Evolutionary conservation across 169 alveolate species (phyloP).

Genomic region (Toxoplasma gondii): DNA sequence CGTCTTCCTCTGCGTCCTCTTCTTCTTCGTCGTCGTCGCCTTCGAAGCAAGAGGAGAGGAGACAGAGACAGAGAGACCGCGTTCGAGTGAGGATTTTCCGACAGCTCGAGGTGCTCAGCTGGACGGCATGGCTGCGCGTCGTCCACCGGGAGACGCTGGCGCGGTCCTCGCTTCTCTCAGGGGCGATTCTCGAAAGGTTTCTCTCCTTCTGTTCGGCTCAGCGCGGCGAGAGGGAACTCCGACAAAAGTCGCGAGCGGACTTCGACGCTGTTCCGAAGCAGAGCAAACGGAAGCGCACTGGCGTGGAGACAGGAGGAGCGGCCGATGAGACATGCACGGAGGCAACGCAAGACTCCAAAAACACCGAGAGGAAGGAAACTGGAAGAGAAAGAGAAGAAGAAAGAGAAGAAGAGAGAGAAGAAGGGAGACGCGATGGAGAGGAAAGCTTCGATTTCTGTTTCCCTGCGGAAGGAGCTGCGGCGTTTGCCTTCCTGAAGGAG

Average conservation of each 20-base stretch:
- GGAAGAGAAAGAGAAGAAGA: background rate
- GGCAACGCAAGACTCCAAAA: background rate
- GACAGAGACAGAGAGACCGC: background rate
- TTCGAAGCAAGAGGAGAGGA: background rate
- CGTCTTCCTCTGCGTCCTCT: background rate
- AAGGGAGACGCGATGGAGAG: background rate
- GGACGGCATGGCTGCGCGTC: background rate
- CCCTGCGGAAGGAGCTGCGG: slow-evolving; percentile 21
- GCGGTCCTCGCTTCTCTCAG: background rate
- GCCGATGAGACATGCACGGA: background rate
- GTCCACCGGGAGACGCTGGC: background rate
- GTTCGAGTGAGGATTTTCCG: background rate
- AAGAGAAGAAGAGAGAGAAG: too few species aligned
- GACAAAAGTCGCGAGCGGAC: too few species aligned
- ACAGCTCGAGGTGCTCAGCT: background rate
- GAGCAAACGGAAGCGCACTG: background rate
- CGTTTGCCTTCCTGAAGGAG: background rate
- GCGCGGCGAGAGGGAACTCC: background rate
- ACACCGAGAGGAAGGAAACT: too few species aligned
- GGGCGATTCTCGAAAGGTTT: background rate
- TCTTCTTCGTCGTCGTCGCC: background rate
- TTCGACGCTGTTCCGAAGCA: too few species aligned
- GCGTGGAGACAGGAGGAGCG: background rate
- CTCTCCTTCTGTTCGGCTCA: background rate
- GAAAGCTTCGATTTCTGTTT: background rate